Evolutionary conservation across 768 basidiomycete genomes (phyloP), one percentile per base, ranked within the genome.

Genomic region (Termitomyces sp.): DNA sequence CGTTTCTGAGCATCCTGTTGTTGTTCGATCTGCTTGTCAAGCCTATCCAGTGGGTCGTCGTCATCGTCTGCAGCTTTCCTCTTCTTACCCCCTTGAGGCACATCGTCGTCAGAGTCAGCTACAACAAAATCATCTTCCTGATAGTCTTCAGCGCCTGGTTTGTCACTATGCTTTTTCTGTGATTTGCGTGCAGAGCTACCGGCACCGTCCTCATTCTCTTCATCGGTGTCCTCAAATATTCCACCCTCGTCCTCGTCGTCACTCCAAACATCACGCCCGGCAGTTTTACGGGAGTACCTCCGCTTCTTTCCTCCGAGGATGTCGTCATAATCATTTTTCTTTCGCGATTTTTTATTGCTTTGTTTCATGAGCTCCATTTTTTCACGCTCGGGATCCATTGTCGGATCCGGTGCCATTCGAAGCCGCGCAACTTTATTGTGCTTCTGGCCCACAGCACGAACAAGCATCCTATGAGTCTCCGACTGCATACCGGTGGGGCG

Each of bases 401-500:
- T 82, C 4, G 88, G 88, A 42, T 90, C 90, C n/a, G 87, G 84
- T 1, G 85, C 87, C 78, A 92, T 86, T 60, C 86, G 85, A 61
- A 92, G 77, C 52, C 87, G 83, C 5, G 91, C 87, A 22, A 88
- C 81, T 67, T 90, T 90, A 71, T 79, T 87, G 72, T 94, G 88
- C 69, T 88, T 88, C 66, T 93, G 89, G 32, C 88, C 89, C 8
- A 94, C 90, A 39, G 90, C 86, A 37, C 87, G 85, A 7, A 93
- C 94, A 39, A 95, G 79, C 83, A 92, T 88, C 51, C 89, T 84
- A 70, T 96, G 93, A 14, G 91, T 91, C 70, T 90, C 88, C 5
- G 88, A 90, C 67, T 93, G 88, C 88, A 94, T 93, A 58, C 90
- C 88, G 4, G 91, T 90, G 3, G 94, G 94, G 3, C 88, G 86